Base-by-base conservation (phyloP, 176 grass and related monocot genomes). In the Lolium rigidum region DNA sequence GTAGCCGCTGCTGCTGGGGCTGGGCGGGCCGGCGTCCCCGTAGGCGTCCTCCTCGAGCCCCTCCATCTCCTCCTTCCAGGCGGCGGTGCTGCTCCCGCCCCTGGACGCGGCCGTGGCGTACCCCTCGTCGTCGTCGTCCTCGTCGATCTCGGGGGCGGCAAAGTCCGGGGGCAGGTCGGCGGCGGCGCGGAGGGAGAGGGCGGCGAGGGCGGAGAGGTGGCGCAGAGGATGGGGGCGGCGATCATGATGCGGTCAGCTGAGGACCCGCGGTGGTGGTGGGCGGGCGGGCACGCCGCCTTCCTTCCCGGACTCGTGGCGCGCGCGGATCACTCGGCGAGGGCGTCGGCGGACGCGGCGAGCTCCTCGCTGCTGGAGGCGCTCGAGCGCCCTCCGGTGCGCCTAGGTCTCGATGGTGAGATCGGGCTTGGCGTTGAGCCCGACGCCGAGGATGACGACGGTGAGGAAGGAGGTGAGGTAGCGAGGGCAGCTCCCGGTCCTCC, bases 391-490 rank as follows among this genome's bases (percentile, higher is more conserved):
- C 79, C 95, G 76, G 88, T 98, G 96, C 57, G 93, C 93, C 96
- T 92, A 98, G 80, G 96, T 98, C 92, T 98, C 92, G 86, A 98
- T 81, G 37, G 97, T 98, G 74, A 98, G 88, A 81, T 98, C 93
- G 61, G 97, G 97, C 88, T 98, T 98, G 70, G 97, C 93, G 89
- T 98, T 98, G 71, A 95, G 89, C 16, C 93, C 93, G 58, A 98
- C 97, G 77, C 96, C 96, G 70, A 98, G 93, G 86, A 98, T 95
- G 84, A 98, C 94, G 82, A 98, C 88, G 78, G 96, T 94, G 81
- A 98, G 89, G 89, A 94, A 98, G 79, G 97, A 95, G 79, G 97
- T 98, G 70, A 98, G 13, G 86, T 98, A 98, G 88, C 94, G n/a
- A 98, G 49, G 93, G 97, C 0, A 98, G 85, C 82, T 95, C 97